Base-by-base conservation (phyloP, 2,329 filamentous ascomycete genomes). In the Chrysosporium keratinophilum region DNA sequence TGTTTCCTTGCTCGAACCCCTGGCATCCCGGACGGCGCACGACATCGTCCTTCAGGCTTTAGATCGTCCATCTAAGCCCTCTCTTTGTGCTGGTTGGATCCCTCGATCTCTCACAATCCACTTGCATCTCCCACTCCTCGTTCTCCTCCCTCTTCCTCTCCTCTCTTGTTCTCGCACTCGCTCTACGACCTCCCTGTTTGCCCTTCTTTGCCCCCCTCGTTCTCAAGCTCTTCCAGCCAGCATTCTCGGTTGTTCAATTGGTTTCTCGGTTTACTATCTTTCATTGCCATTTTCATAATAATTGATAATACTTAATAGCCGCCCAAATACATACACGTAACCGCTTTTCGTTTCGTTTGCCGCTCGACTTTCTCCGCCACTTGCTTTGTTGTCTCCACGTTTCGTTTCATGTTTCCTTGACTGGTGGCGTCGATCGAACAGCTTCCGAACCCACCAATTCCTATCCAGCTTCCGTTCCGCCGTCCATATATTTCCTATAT, bases 361-460 rank as follows among this genome's bases (percentile, higher is more conserved):
- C 44, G 31, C 43, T 40, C n/a, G 39, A 35, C 39, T 23, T 23
- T 42, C 48, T 43, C 20, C 23, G 39, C 39, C 9, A 9, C 19
- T 19, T 34, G 39, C 17, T 20, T 43, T 50, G 33, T 34, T 35
- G 40, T 39, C 48, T 40, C 17, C 35, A 42, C 23, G 48, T 50
- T 50, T 50, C 48, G 48, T 50, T 43, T 43, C 28, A 50, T 34
- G 28, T 43, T 23, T 42, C 17, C 20, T 31, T 28, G 35, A 43
- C 15, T 19, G n/a, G 48, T 19, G n/a, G 48, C 23, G 39, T 6
- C 23, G 23, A 31, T 41, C 31, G n/a, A 14, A 17, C 31, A 41
- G 7, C 31, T 34, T n/a, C 12, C 19, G 12, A 42, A n/a, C 12
- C 33, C 37, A 40, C 15, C 37, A 10, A 14, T 40, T 40, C 12